A percentile compares a stretch with the other conserved stretches of the same genome.
These are phyloP conservation scores for Suillus bovinus DNA, from an alignment of 768 basidiomycete genomes.

Conservation along the genomic window DNA sequence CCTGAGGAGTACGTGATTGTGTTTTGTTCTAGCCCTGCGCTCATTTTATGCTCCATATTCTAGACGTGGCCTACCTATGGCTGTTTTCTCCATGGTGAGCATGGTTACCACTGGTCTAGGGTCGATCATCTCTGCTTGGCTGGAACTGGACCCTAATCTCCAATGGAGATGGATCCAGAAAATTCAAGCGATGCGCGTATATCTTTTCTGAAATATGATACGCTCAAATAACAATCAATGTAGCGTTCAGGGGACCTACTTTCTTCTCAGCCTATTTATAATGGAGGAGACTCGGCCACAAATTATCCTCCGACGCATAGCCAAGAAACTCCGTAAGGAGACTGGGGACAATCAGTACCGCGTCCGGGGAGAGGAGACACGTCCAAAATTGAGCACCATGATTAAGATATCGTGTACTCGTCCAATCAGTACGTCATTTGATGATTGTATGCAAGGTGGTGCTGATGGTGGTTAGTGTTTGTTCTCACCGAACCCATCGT, in stretches of 20 bases:
- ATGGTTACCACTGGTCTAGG: constrained; percentile 66
- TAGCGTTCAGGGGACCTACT: constrained; percentile 54
- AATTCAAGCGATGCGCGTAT: constrained; percentile 64
- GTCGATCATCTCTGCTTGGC: constrained; percentile 63
- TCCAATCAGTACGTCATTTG: constrained; percentile 58
- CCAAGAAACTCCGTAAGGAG: constrained; percentile 60
- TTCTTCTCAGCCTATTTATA: constrained; percentile 50
- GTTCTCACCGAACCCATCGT: constrained; percentile 62
- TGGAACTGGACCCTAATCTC: constrained; percentile 57
- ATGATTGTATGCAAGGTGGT: neutral
- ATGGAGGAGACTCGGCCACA: constrained; percentile 73
- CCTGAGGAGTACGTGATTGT: constrained; percentile 52
- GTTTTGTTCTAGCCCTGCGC: constrained; percentile 17
- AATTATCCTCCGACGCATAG: constrained; percentile 66
- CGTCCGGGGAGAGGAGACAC: constrained; percentile 63
- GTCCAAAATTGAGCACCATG: constrained; percentile 50
- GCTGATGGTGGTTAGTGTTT: constrained; percentile 14
- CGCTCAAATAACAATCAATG: constrained; percentile 9
- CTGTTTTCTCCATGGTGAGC: constrained; percentile 62
- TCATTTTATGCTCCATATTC: neutral
- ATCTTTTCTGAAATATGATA: constrained; percentile 5
- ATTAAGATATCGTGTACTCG: constrained; percentile 71
- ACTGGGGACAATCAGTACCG: constrained; percentile 66
- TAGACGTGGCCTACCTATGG: constrained; percentile 76
- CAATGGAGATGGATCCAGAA: constrained; percentile 85